Percentiles rank a stretch among this genome's conserved stretches.
Conservation (phyloP, 1,284 basidiomycete species). For the Heterobasidion irregulare region DNA sequence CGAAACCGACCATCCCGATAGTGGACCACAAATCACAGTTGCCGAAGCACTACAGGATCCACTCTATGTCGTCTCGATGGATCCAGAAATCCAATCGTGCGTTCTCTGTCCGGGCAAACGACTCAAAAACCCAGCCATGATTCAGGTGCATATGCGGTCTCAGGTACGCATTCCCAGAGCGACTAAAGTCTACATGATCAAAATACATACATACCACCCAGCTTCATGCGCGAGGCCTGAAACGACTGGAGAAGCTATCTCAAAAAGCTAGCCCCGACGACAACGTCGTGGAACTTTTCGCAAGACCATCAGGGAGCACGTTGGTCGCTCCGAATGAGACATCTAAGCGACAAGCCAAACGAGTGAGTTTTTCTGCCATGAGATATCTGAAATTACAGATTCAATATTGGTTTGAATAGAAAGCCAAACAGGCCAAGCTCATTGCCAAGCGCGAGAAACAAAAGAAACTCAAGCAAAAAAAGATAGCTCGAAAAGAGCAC, state of each 20-base stretch:
- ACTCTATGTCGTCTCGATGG: constrained; percentile 48
- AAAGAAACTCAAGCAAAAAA: constrained; percentile 24
- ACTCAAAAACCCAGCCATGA: constrained; percentile 59
- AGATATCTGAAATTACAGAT: background rate
- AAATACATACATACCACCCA: constrained; percentile 16
- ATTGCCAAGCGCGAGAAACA: constrained; percentile 30
- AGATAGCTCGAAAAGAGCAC: constrained; percentile 14
- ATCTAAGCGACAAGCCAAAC: constrained; percentile 51
- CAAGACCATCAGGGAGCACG: background rate
- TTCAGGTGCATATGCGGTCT: constrained; percentile 52
- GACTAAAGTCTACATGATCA: background rate
- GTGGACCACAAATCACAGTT: constrained; percentile 43
- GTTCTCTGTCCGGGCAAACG: constrained; percentile 69
- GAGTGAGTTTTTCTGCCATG: constrained; percentile 28
- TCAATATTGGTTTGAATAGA: constrained; percentile 21
- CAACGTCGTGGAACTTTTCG: constrained; percentile 28
- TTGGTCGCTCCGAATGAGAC: background rate
- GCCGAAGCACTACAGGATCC: constrained; percentile 55
- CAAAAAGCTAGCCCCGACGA: constrained; percentile 27
- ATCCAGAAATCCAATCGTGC: constrained; percentile 50
- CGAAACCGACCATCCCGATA: constrained; percentile 19
- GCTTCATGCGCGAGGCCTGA: constrained; percentile 55
- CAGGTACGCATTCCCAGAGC: constrained; percentile 41
- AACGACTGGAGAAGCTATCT: constrained; percentile 37
- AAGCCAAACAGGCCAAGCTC: constrained; percentile 28